Conservation (phyloP, 352 stramenopile species). For the Synura sp. region DNA sequence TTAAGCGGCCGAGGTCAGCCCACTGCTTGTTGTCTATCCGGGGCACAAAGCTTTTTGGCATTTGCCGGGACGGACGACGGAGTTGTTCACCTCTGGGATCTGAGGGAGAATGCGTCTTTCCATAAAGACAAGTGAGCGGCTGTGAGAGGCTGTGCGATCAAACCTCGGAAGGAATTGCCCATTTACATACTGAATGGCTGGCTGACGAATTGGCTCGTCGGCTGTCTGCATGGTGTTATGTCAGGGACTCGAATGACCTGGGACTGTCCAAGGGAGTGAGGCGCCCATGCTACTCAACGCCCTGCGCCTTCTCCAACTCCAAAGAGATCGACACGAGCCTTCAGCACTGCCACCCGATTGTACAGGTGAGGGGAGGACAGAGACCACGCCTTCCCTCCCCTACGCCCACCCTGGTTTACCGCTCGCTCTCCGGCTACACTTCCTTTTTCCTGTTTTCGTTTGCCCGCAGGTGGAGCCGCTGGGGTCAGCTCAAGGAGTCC, state of each 20-base stretch:
- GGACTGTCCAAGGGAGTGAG: background rate
- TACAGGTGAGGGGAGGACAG: too few relatives aligned
- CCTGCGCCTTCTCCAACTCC: background rate
- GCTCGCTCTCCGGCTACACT: background rate
- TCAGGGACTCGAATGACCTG: slow-evolving; percentile 5
- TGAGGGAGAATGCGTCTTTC: background rate
- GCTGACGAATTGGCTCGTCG: too few relatives aligned
- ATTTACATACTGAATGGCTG: too few relatives aligned
- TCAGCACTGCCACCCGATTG: background rate
- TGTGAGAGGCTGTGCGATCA: too few relatives aligned
- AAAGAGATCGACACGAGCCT: background rate
- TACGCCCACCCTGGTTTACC: too few relatives aligned
- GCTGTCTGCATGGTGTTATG: background rate
- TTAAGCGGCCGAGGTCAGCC: background rate
- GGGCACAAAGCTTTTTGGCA: background rate
- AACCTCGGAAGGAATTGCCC: too few relatives aligned
- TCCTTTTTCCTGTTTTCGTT: background rate
- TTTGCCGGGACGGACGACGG: background rate
- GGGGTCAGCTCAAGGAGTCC: background rate
- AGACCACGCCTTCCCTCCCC: too few relatives aligned
- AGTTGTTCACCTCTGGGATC: slow-evolving; percentile 6
- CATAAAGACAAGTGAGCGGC: slow-evolving; percentile 4
- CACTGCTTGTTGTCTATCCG: background rate
- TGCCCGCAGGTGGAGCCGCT: background rate
- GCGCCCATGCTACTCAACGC: background rate